Percentiles rank a stretch among this genome's conserved stretches.
Conservation (phyloP, 768 basidiomycete species). For the Pulveroboletus sp. region DNA sequence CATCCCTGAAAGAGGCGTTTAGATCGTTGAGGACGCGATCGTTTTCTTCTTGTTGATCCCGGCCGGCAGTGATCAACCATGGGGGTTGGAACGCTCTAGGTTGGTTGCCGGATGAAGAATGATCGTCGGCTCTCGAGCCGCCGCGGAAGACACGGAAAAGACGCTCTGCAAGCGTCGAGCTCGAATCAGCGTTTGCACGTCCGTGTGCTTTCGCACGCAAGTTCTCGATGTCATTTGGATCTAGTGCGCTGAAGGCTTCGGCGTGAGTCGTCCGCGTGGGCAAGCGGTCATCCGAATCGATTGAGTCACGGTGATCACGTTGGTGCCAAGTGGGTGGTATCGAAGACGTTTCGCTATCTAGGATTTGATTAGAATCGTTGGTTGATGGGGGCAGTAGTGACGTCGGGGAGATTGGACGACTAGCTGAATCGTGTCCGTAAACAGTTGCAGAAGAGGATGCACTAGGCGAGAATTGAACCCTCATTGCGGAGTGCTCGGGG, state of each 20-base stretch:
- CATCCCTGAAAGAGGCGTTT: conserved; percentile 73
- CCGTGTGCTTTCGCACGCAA: conserved; percentile 32
- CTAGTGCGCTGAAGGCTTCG: conserved; percentile 57
- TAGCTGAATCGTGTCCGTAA: conserved; percentile 3
- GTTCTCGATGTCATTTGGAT: conserved; percentile 49
- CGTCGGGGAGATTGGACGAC: conserved; percentile 21
- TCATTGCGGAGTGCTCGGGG: conserved; percentile 7
- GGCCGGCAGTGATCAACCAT: conserved; percentile 64
- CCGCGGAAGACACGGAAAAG: conserved; percentile 21
- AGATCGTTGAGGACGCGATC: conserved; percentile 65
- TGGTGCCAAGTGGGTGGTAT: conserved; percentile 8
- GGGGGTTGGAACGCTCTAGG: conserved; percentile 40
- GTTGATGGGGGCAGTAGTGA: conserved; percentile 11
- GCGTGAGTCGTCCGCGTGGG: conserved; percentile 55
- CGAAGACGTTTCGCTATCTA: conserved; percentile 10
- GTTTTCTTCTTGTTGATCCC: conserved; percentile 62
- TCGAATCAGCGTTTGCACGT: conserved; percentile 19
- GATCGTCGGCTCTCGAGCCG: conserved; percentile 19
- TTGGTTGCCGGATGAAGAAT: conserved; percentile 21
- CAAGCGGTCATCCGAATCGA: conserved; percentile 23
- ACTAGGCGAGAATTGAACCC: conserved; percentile 15
- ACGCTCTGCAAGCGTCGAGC: conserved; percentile 19
- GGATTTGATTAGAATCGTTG: neutral
- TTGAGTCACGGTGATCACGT: conserved; percentile 23
- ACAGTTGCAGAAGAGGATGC: conserved; percentile 14